A percentile compares a stretch with the other conserved stretches of the same genome.
These are phyloP conservation scores for Podila epicladia DNA, from an alignment of 192 early-diverging fungal species.

Conservation along the genomic window DNA sequence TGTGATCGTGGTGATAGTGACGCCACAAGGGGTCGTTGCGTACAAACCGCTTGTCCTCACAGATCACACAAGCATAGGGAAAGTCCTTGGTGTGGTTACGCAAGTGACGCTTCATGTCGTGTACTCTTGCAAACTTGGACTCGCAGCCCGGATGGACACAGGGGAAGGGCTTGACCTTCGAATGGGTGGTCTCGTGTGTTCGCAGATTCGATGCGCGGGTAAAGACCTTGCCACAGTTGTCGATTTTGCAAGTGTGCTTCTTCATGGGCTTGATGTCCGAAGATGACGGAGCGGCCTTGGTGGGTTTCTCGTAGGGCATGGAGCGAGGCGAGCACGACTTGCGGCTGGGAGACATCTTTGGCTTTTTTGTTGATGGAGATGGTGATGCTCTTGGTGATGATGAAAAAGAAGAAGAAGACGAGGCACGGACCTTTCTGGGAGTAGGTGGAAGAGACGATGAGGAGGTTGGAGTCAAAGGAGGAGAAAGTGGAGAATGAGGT, in stretches of 20 bases:
- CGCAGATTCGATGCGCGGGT: constrained; percentile 22
- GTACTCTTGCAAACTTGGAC: constrained; percentile 18
- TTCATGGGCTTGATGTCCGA: neutral
- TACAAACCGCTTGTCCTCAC: neutral
- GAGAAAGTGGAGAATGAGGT: neutral
- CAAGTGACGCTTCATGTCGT: constrained; percentile 32
- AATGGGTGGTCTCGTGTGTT: constrained; percentile 18
- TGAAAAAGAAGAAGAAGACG: neutral
- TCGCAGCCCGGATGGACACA: constrained; percentile 8
- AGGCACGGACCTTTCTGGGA: neutral
- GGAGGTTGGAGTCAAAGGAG: neutral
- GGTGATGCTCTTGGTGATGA: neutral
- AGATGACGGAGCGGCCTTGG: neutral
- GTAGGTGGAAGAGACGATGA: neutral
- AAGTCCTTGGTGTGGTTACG: neutral
- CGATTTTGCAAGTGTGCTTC: neutral
- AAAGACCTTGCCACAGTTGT: constrained; percentile 5
- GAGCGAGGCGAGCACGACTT: neutral
- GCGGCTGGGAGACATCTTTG: neutral
- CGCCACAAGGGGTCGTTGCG: constrained; percentile 1
- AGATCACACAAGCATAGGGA: neutral
- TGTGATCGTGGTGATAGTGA: neutral
- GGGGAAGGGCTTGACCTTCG: constrained; percentile 11
- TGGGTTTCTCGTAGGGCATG: no score
- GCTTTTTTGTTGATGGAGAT: neutral